Percentiles rank a stretch among this genome's conserved stretches.
phyloP scores from a whole-genome alignment of 495 filamentous ascomycete species.

The Ascodesmis nigricans region DNA sequence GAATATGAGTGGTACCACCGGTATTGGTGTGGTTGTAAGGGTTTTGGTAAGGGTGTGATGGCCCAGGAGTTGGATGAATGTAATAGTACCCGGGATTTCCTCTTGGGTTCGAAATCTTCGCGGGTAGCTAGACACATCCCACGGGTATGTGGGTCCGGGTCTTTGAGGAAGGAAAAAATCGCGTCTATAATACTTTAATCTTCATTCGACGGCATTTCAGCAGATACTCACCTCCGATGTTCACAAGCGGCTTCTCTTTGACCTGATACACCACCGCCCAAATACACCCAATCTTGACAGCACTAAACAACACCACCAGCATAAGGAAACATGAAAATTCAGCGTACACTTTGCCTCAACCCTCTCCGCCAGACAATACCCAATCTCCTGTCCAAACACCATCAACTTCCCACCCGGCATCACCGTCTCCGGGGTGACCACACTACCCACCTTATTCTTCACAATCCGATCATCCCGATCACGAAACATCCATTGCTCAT shows the following conservation, averaged over 20 bases:
- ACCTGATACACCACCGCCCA: slow-evolving; percentile 11
- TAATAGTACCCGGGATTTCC: too few species aligned
- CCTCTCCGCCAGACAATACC: slow-evolving; percentile 1
- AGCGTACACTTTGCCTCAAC: slow-evolving; percentile 11
- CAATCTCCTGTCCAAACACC: neutral
- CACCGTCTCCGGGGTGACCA: neutral
- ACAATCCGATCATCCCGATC: too few species aligned
- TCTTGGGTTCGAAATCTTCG: slow-evolving; percentile 5
- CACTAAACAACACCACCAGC: slow-evolving; percentile 23
- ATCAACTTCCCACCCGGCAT: neutral
- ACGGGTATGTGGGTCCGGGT: slow-evolving; percentile 23
- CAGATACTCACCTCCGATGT: slow-evolving; percentile 33
- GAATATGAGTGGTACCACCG: too few species aligned
- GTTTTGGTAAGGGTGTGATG: too few species aligned
- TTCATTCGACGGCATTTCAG: too few species aligned
- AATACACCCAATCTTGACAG: slow-evolving; percentile 21
- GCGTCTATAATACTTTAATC: too few species aligned
- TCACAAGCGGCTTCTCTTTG: slow-evolving; percentile 24
- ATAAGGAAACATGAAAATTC: slow-evolving; percentile 23
- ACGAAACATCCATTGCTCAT: too few species aligned
- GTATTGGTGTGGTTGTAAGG: too few species aligned
- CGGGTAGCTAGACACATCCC: slow-evolving; percentile 21
- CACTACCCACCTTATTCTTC: neutral
- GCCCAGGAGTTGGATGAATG: too few species aligned
- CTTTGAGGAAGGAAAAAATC: slow-evolving; percentile 27